Evolutionary conservation across 345 rosid genomes (phyloP), one percentile per base, ranked within the genome.

Genomic region (Cardamine occulta): DNA sequence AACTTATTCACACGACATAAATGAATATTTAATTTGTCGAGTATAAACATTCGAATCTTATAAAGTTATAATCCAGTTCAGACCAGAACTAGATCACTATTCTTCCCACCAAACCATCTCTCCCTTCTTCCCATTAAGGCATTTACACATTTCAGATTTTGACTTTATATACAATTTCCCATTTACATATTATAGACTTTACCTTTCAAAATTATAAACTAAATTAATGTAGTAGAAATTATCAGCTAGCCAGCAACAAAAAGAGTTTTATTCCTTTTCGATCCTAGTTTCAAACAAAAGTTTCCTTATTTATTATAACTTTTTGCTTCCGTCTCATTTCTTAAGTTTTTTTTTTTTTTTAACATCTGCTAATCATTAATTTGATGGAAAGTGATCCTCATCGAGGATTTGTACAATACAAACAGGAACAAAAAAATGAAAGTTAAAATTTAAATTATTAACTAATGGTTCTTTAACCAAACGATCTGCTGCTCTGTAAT

Each of bases 11-110:
- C 74, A 24, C 62, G 63, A 67, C 4, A 6, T 29, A 14, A 39
- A 39, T 60, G 63, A 29, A 52, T 51, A 40, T 11, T 21, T 75
- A 29, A 68, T 21, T 10, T 62, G 54, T 7, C 4, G 6, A 5
- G 19, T 23, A 37, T 17, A 6, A 14, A 53, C 73, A 66, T 59
- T 61, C 47, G 64, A 76, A 69, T 61, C 48, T 52, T 61, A 40
- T 31, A 31, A 31, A 31, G 32, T 31, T 31, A 31, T 5, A 31
- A 5, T n/a, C 47, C 8, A n/a, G 34, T 74, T 66, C 67, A 47
- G 45, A 58, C 15, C 10, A 21, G 39, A 54, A 19, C 11, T 31
- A 24, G 15, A 14, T 58, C 14, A 74, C 35, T 48, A n/a, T 58
- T 18, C 32, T 17, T 57, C 55, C 42, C 58, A 74, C 39, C 48